Base-by-base conservation (phyloP, 2,329 filamentous ascomycete species). In the Myotisia sp. region DNA sequence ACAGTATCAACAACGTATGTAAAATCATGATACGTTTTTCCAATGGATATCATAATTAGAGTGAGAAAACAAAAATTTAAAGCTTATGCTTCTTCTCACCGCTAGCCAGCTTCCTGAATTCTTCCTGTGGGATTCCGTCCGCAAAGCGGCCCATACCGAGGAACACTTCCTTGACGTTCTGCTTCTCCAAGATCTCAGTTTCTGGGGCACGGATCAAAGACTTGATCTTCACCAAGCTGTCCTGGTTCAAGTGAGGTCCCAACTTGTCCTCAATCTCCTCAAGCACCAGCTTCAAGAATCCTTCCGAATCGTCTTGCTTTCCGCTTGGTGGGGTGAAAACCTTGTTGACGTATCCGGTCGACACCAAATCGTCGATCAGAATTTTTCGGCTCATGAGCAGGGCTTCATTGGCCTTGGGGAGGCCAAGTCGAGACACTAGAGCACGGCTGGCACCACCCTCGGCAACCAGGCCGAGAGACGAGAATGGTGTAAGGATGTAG, bases 1-100 rank as follows among this genome's bases (percentile, higher is more conserved):
- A n/a, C n/a, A n/a, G n/a, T n/a, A n/a, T n/a, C n/a, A n/a, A n/a
- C n/a, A n/a, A n/a, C n/a, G n/a, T n/a, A n/a, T n/a, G n/a, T n/a
- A n/a, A n/a, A n/a, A n/a, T n/a, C n/a, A n/a, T n/a, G n/a, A n/a
- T n/a, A n/a, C n/a, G n/a, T n/a, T n/a, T n/a, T n/a, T n/a, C n/a
- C n/a, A n/a, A n/a, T n/a, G n/a, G n/a, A n/a, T n/a, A n/a, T n/a
- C n/a, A n/a, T n/a, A n/a, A n/a, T n/a, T n/a, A n/a, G n/a, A n/a
- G n/a, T n/a, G n/a, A n/a, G n/a, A n/a, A n/a, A n/a, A n/a, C n/a
- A n/a, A n/a, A n/a, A 14, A 31, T 26, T 47, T 65, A 93, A 55
- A 95, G 62, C 65, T 95, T 95, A 62, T 98, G 90, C 54, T 77
- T 83, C 73, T 94, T 95, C 68, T 90, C 74, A 8, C 87, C 85